phyloP scores from a whole-genome alignment of 2,329 filamentous ascomycete genomes.

The Exophiala sideris region DNA sequence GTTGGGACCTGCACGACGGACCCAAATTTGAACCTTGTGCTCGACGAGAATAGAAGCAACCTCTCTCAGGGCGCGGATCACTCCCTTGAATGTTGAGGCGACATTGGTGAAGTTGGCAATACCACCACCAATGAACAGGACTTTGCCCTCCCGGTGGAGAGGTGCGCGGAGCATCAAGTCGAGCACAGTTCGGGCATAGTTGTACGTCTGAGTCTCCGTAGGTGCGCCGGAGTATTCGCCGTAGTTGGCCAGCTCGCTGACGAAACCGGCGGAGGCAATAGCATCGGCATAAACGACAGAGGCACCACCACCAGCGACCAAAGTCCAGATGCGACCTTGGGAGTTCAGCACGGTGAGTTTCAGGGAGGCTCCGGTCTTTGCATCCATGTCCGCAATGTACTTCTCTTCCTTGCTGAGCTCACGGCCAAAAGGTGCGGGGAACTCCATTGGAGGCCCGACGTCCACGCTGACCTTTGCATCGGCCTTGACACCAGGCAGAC shows the following conservation, averaged over 20 bases:
- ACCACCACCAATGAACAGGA: constrained; percentile 98
- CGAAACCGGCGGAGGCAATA: constrained; percentile 93
- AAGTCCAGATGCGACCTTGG: constrained; percentile 90
- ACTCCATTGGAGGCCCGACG: constrained; percentile 96
- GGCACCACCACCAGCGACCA: constrained; percentile 98
- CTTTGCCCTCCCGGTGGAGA: constrained; percentile 82
- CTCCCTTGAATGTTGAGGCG: constrained; percentile 98
- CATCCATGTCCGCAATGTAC: constrained; percentile 97
- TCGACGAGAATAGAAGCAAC: constrained; percentile 80
- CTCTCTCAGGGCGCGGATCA: constrained; percentile 93
- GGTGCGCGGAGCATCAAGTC: constrained; percentile 96
- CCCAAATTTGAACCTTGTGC: constrained; percentile 99
- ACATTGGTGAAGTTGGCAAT: constrained; percentile 99
- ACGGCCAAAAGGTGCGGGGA: constrained; percentile 97
- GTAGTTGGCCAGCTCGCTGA: constrained; percentile 97
- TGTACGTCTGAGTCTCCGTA: constrained; percentile 97
- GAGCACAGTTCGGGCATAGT: constrained; percentile 95
- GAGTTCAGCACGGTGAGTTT: constrained; percentile 96
- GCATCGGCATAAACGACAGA: constrained; percentile 99
- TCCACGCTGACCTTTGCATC: constrained; percentile 84
- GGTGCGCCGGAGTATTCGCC: constrained; percentile 99
- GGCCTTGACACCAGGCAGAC: constrained; percentile 66
- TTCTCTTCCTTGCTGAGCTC: constrained; percentile 98
- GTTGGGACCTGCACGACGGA: constrained; percentile 85
- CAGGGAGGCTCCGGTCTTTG: constrained; percentile 97